A percentile compares a stretch with the other conserved stretches of the same genome.
phyloP scores from a whole-genome alignment of 176 grass and related monocot genomes.

The Puya raimondii region DNA sequence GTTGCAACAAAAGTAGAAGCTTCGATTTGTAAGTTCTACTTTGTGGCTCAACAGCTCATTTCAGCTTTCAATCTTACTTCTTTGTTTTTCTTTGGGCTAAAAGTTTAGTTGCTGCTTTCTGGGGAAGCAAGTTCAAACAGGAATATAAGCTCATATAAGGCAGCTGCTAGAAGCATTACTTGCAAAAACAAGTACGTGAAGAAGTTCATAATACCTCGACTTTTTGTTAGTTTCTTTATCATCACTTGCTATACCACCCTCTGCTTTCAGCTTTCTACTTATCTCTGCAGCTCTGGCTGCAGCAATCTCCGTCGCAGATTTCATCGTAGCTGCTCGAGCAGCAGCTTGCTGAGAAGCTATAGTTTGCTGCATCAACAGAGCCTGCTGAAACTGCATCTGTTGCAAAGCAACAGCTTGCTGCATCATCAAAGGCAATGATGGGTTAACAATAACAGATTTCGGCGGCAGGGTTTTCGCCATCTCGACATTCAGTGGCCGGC shows the following conservation, averaged over 20 bases:
- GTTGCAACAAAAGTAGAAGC: no score
- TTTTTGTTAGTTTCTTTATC: slow-evolving; percentile 50
- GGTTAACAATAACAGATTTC: slow-evolving; percentile 44
- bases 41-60: no score
- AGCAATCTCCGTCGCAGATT: slow-evolving; percentile 92
- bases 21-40: no score
- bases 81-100: no score
- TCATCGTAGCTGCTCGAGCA: slow-evolving; percentile 80
- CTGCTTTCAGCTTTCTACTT: slow-evolving; percentile 87
- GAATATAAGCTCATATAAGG: no score
- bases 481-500: slow-evolving; percentile 83
- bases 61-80: no score
- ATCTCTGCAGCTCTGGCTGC: slow-evolving; percentile 91
- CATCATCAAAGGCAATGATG: slow-evolving; percentile 75
- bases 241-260: slow-evolving; percentile 45
- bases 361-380: slow-evolving; percentile 74
- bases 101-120: no score
- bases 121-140: no score
- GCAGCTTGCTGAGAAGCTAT: slow-evolving; percentile 72
- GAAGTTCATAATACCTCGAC: slow-evolving; percentile 39
- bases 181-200: not conserved
- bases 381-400: slow-evolving; percentile 97
- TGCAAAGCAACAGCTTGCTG: slow-evolving; percentile 92
- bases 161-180: no score
- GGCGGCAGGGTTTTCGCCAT: slow-evolving; percentile 88